Evolutionary conservation across 2,329 filamentous ascomycete genomes (phyloP), one percentile per base, ranked within the genome.

Genomic region (Fusarium sp.): DNA sequence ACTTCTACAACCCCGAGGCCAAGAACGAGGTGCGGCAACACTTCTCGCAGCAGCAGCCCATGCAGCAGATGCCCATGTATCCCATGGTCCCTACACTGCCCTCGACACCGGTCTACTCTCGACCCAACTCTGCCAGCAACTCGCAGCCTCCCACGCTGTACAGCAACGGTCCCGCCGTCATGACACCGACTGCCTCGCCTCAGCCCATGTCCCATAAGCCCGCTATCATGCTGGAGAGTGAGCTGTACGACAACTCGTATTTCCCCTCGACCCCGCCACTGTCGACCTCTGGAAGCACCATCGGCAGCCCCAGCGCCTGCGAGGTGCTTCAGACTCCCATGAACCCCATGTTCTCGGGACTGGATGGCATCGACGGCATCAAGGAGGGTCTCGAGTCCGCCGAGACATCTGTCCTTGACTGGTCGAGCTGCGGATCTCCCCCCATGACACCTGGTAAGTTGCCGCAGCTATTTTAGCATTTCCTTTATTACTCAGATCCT

Each of bases 391-490:
- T 90, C 70, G 90, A 95, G 20, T 86, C 90, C 73, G 86, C 88
- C 18, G 92, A 96, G 81, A 89, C 89, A 68, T 85, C 95, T 61
- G 88, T 91, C 69, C 84, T 91, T 69, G 91, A 95, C 74, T 96
- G 93, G 91, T 85, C 90, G 62, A 89, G 86, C 78, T 90, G 89
- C 65, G 87, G 87, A 63, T 97, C 94, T 31, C 93, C 94, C 56
- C 93, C 93, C 23, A 89, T 97, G 87, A 96, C 93, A 75, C 93
- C 94, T 87, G 89, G 93, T 97, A 90, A 84, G 93, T 88, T 27
- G 14, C 23, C 9, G 9, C 18, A n/a, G 23, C 64, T 44, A 44
- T 50, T 55, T 13, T 40, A 46, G 10, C 18, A 29, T 38, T 46
- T 53, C 23, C 54, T 57, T 18, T 36, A n/a, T 36, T 20, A 40